phyloP scores from a whole-genome alignment of 2,329 filamentous ascomycete genomes.

The Microdochium trichocladiopsis region DNA sequence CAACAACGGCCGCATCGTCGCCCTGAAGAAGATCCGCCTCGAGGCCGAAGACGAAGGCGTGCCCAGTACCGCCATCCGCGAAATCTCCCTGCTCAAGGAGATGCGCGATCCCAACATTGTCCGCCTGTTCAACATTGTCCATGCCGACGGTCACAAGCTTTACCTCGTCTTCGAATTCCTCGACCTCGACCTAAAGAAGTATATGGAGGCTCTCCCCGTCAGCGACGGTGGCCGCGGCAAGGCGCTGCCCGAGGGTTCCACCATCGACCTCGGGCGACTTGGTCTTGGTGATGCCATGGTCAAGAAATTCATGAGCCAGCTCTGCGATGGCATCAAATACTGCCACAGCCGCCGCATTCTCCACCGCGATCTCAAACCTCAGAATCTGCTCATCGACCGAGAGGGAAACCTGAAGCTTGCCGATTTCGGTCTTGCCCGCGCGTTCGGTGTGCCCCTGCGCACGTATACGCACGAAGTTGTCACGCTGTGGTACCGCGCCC shows the following conservation, averaged over 20 bases:
- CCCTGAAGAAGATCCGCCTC: conserved; percentile 90
- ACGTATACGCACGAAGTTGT: conserved; percentile 96
- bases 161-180: conserved; percentile 92
- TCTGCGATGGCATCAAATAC: conserved; percentile 78
- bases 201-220: conserved; percentile 86
- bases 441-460: conserved; percentile 83
- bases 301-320: conserved; percentile 88
- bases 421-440: conserved; percentile 83
- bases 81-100: conserved; percentile 90
- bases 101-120: conserved; percentile 92
- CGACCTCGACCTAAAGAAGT: conserved; percentile 88
- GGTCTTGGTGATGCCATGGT: conserved; percentile 75
- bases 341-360: conserved; percentile 85
- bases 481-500: conserved; percentile 86
- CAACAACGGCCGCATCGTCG: conserved; percentile 78
- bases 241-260: conserved; percentile 71
- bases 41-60: conserved; percentile 94
- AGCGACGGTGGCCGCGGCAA: conserved; percentile 81
- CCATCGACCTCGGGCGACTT: conserved; percentile 54
- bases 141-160: conserved; percentile 89
- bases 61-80: conserved; percentile 85
- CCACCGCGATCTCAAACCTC: conserved; percentile 83
- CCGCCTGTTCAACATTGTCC: conserved; percentile 82
- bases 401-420: conserved; percentile 87
- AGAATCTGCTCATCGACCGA: conserved; percentile 80